A percentile compares a stretch with the other conserved stretches of the same genome.
Conservation (phyloP, 768 basidiomycete species). For the Hygrocybe coccinea region DNA sequence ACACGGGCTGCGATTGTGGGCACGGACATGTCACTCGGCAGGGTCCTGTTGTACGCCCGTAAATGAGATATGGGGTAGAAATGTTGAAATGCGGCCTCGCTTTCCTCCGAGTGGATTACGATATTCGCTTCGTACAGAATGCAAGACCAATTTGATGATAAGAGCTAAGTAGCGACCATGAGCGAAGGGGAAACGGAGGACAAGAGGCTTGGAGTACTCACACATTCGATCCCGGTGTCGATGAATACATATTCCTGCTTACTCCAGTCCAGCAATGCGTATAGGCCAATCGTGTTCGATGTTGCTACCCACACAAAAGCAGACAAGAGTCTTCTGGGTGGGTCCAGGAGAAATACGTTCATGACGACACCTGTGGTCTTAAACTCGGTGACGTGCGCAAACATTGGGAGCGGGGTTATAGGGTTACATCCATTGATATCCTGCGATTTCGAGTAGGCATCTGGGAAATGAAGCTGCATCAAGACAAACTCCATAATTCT, state of each 20-base stretch:
- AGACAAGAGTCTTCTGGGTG: conserved; percentile 52
- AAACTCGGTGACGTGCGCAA: conserved; percentile 58
- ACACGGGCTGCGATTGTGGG: conserved; percentile 41
- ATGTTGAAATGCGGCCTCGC: conserved; percentile 58
- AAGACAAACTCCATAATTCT: conserved; percentile 67
- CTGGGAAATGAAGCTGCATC: conserved; percentile 61
- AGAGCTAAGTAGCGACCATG: conserved; percentile 35
- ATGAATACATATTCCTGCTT: conserved; percentile 64
- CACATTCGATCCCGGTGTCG: conserved; percentile 70
- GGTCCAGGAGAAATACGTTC: conserved; percentile 74
- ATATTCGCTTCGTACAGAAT: conserved; percentile 61
- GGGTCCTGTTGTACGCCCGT: conserved; percentile 26
- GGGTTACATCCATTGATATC: conserved; percentile 18
- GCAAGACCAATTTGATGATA: conserved; percentile 74
- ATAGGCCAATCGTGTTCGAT: conserved; percentile 54
- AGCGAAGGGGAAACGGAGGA: conserved; percentile 4
- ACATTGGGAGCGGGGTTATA: conserved; percentile 47
- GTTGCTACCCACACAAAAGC: conserved; percentile 66
- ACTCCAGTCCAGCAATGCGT: conserved; percentile 62
- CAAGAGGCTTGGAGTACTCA: conserved; percentile 36
- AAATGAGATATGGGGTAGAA: conserved; percentile 57
- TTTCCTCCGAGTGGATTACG: conserved; percentile 71
- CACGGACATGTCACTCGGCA: conserved; percentile 26
- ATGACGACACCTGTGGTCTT: conserved; percentile 64
- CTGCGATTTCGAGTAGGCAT: conserved; percentile 38